These are phyloP conservation scores for Starmerella apicola DNA, from an alignment of 805 yeast genomes.

Conservation along the genomic window DNA sequence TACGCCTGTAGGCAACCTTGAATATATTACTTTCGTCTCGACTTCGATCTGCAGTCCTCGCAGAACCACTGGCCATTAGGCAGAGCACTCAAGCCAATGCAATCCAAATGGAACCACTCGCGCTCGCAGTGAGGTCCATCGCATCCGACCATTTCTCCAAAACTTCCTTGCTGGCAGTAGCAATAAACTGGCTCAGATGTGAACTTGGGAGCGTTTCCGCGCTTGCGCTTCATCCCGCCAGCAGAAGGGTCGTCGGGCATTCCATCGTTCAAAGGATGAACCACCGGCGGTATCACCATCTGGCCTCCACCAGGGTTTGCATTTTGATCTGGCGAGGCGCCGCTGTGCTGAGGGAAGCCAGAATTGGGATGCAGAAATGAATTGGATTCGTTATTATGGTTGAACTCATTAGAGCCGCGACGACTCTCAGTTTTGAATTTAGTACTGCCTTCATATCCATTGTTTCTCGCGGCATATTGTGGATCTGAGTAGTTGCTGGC, in stretches of 20 bases:
- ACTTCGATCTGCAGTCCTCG: conserved; percentile 40
- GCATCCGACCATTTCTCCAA: conserved; percentile 98
- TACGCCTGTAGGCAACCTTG: no score
- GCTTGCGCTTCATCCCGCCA: conserved; percentile 15
- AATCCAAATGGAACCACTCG: conserved; percentile 94
- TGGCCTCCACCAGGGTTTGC: no score
- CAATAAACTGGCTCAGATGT: conserved; percentile 71
- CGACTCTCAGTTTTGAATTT: no score
- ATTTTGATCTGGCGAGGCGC: no score
- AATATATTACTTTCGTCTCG: conserved; percentile 10
- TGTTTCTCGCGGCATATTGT: no score
- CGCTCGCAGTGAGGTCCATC: conserved; percentile 85
- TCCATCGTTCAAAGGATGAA: conserved; percentile 7
- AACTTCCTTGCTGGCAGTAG: conserved; percentile 92
- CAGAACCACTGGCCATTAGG: conserved; percentile 84
- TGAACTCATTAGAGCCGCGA: no score
- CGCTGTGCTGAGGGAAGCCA: no score
- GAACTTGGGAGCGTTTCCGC: conserved; percentile 13
- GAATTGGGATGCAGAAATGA: not conserved
- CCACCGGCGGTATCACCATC: conserved; percentile 9
- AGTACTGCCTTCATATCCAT: no score
- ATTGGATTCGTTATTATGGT: not conserved
- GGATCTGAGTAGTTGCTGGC: no score
- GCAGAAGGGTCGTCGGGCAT: conserved; percentile 10
- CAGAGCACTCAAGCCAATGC: conserved; percentile 73